Evolutionary conservation across 2,329 filamentous ascomycete species (phyloP).

Genomic region (Alternaria sp.): DNA sequence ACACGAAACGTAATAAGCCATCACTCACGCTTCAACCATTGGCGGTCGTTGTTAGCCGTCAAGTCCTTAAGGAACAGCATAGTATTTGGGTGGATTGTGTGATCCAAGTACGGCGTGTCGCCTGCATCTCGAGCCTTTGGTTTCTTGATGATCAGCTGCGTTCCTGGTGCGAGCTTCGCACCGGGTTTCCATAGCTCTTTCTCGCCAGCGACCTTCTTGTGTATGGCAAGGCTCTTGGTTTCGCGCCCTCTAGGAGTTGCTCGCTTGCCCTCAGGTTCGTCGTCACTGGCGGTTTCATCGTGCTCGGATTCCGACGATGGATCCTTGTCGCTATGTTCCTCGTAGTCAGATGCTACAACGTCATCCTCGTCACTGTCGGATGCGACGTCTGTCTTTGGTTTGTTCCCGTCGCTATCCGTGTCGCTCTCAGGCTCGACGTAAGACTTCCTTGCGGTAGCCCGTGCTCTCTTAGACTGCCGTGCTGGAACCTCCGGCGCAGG

Average conservation of each 20-base stretch:
- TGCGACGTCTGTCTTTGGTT: slow-evolving; percentile 14
- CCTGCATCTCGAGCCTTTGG: slow-evolving; percentile 67
- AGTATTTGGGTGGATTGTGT: slow-evolving; percentile 68
- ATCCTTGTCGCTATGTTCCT: slow-evolving; percentile 46
- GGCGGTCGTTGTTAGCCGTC: slow-evolving; percentile 65
- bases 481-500: slow-evolving; percentile 38
- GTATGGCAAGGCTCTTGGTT: slow-evolving; percentile 26
- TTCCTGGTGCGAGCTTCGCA: slow-evolving; percentile 64
- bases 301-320: slow-evolving; percentile 39
- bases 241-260: slow-evolving; percentile 22
- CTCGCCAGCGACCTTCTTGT: slow-evolving; percentile 41
- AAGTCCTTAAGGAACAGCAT: slow-evolving; percentile 66
- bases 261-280: slow-evolving; percentile 37
- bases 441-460: slow-evolving; percentile 39
- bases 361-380: slow-evolving; percentile 45
- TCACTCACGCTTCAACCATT: slow-evolving; percentile 67
- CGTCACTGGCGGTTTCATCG: slow-evolving; percentile 39
- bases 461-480: slow-evolving; percentile 45
- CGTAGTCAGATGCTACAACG: slow-evolving; percentile 50
- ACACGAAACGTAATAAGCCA: neutral
- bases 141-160: slow-evolving; percentile 66
- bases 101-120: slow-evolving; percentile 62
- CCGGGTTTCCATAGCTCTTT: slow-evolving; percentile 64
- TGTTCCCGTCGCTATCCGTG: slow-evolving; percentile 21
- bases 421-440: slow-evolving; percentile 44